Evolutionary conservation across 371 early-diverging fungal species (phyloP), one percentile per base, ranked within the genome.

Genomic region (Chytridiales sp.): DNA sequence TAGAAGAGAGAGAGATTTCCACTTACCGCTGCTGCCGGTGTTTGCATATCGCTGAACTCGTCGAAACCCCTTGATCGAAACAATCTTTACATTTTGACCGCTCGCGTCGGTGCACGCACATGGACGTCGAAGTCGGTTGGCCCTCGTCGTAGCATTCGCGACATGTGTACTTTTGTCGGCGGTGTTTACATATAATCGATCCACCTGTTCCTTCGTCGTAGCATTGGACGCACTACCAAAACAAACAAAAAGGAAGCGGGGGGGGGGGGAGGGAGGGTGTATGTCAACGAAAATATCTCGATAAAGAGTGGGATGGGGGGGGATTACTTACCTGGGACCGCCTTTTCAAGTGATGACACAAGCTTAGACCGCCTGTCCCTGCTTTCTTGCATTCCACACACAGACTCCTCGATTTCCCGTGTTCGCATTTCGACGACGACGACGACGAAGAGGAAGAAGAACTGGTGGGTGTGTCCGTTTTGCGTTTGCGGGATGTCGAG

Each of bases 211-310:
- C 59, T 27, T 47, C 59, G 38, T 60, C 52, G 30, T 42, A 51
- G 43, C 61, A 60, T 36, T 49, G 50, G 26, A 60, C 52, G 52
- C 61, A 52, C 61, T 60, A 30, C 15, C n/a, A n/a, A n/a, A n/a
- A n/a, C n/a, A n/a, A n/a, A n/a, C n/a, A n/a, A n/a, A n/a, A n/a
- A 24, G 26, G 17, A 11, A 15, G 22, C 22, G 3, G 19, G 36
- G 11, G 38, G n/a, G 38, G n/a, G 9, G 38, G 38, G 38, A 8
- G 36, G 21, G 24, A n/a, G 24, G 32, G 43, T 48, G 3, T 30
- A 24, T 39, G 47, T 38, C 35, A 34, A n/a, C 5, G 17, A 6
- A 43, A 5, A 4, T n/a, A 34, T 26, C 22, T 6, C 19, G 6
- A 43, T 8, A 15, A 30, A 42, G 35, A n/a, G 4, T 13, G 49